Conservation (phyloP, 441 rosid genomes). For the Lepidium campestre region DNA sequence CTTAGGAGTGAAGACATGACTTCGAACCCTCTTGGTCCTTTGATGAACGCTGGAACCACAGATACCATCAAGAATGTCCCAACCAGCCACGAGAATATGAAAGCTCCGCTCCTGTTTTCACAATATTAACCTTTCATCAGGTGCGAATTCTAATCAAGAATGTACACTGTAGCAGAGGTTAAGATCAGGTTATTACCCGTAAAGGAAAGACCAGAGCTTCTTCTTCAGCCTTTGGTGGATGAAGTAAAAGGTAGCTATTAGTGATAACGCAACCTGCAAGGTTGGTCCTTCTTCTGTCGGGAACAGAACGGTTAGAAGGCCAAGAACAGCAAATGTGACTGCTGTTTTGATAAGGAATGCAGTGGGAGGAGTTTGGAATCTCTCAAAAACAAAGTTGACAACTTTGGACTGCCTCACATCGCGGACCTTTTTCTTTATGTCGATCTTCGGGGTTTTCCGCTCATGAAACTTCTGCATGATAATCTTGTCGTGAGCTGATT, state of each 20-base stretch:
- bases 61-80: constrained; percentile 96
- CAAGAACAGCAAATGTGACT: constrained; percentile 63
- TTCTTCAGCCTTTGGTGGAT: constrained; percentile 69
- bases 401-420: constrained; percentile 67
- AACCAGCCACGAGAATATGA: constrained; percentile 78
- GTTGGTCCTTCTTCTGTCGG: constrained; percentile 99
- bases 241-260: constrained; percentile 73
- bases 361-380: constrained; percentile 77
- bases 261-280: constrained; percentile 75
- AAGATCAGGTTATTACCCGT: constrained; percentile 48
- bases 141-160: not conserved
- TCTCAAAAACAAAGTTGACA: constrained; percentile 61
- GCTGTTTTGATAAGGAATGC: constrained; percentile 59
- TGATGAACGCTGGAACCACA: constrained; percentile 70
- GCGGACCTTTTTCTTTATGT: constrained; percentile 64
- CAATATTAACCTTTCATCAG: constrained; percentile 14
- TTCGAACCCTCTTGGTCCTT: constrained; percentile 83
- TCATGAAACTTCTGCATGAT: constrained; percentile 93
- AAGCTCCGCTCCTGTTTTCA: constrained; percentile 74
- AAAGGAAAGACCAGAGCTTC: constrained; percentile 65
- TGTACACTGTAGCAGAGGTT: not conserved
- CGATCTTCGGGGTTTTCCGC: constrained; percentile 78
- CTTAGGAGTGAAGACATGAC: constrained; percentile 77
- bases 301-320: constrained; percentile 70
- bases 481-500: constrained; percentile 89